Percentiles rank a stretch among this genome's conserved stretches.
These are phyloP conservation scores for Articulospora tetracladia DNA, from an alignment of 495 filamentous ascomycete species.

Conservation along the genomic window DNA sequence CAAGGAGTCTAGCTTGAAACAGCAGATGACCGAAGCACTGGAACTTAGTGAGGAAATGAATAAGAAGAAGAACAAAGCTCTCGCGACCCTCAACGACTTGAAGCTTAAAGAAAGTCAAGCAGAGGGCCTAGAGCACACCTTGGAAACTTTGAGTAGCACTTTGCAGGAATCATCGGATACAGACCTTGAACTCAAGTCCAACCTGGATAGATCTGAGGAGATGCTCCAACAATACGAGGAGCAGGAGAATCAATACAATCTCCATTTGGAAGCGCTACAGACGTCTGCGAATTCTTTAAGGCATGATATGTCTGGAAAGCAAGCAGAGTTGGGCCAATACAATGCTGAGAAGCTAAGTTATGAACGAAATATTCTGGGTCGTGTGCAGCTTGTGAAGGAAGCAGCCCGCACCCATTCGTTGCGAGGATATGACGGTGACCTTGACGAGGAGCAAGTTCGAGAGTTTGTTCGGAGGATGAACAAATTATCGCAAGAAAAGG, in stretches of 20 bases:
- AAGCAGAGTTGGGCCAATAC: conserved; percentile 76
- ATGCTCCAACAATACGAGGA: conserved; percentile 59
- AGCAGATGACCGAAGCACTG: conserved; percentile 48
- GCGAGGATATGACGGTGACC: conserved; percentile 73
- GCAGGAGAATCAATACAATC: conserved; percentile 57
- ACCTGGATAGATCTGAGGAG: conserved; percentile 78
- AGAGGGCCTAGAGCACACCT: conserved; percentile 48
- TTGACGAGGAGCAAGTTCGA: conserved; percentile 68
- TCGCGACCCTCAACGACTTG: conserved; percentile 59
- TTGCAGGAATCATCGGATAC: conserved; percentile 73
- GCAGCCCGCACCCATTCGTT: conserved; percentile 76
- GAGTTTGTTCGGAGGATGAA: conserved; percentile 75
- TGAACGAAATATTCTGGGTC: conserved; percentile 67
- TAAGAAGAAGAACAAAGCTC: conserved; percentile 40
- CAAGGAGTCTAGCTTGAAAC: conserved; percentile 52
- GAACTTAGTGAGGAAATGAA: conserved; percentile 39
- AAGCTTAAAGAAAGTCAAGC: conserved; percentile 71
- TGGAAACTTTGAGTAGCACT: conserved; percentile 63
- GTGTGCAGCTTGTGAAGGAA: conserved; percentile 71
- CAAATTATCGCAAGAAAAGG: conserved; percentile 75
- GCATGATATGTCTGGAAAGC: conserved; percentile 60
- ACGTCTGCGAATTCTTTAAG: conserved; percentile 56
- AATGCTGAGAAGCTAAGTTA: conserved; percentile 84
- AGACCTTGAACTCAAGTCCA: conserved; percentile 72
- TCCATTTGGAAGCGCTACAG: conserved; percentile 60